Percentiles rank a stretch among this genome's conserved stretches.
Conservation (phyloP, 148 eudicot genomes). For the Rhododendron simsii region DNA sequence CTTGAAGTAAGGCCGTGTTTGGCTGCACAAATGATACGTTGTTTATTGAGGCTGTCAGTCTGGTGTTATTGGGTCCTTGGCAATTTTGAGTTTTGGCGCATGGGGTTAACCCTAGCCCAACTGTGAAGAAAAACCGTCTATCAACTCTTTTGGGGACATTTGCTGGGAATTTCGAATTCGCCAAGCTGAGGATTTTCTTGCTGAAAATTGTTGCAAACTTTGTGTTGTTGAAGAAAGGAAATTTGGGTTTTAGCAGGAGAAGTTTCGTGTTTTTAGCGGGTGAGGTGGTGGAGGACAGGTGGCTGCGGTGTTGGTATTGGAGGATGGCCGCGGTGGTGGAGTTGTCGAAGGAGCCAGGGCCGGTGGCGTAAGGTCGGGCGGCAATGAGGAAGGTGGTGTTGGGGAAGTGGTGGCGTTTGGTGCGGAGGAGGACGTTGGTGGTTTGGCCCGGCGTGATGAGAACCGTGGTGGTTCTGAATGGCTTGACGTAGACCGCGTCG, state of each 20-base stretch:
- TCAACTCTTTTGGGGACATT: slow-evolving; percentile 26
- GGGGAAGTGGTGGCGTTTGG: slow-evolving; percentile 21
- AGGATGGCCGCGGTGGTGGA: slow-evolving; percentile 26
- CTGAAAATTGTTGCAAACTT: slow-evolving; percentile 14
- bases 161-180: slow-evolving; percentile 17
- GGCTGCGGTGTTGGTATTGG: slow-evolving; percentile 11
- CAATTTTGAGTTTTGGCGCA: slow-evolving; percentile 37
- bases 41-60: slow-evolving; percentile 49
- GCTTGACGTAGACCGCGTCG: slow-evolving; percentile 47
- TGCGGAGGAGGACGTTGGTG: slow-evolving; percentile 38
- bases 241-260: slow-evolving; percentile 14
- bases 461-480: slow-evolving; percentile 32
- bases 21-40: slow-evolving; percentile 63
- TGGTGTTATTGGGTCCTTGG: slow-evolving; percentile 55
- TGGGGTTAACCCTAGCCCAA: slow-evolving; percentile 20
- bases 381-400: slow-evolving; percentile 27
- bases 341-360: slow-evolving; percentile 29
- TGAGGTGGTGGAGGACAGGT: background rate
- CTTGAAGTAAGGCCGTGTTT: slow-evolving; percentile 46
- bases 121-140: slow-evolving; percentile 24
- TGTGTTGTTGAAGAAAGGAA: slow-evolving; percentile 22
- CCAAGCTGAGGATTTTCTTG: slow-evolving; percentile 22
- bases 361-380: slow-evolving; percentile 29
- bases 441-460: slow-evolving; percentile 55
- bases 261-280: background rate